Evolutionary conservation across 129 eudicot species (phyloP).

Genomic region (Chrysanthemum lavandulifolium): DNA sequence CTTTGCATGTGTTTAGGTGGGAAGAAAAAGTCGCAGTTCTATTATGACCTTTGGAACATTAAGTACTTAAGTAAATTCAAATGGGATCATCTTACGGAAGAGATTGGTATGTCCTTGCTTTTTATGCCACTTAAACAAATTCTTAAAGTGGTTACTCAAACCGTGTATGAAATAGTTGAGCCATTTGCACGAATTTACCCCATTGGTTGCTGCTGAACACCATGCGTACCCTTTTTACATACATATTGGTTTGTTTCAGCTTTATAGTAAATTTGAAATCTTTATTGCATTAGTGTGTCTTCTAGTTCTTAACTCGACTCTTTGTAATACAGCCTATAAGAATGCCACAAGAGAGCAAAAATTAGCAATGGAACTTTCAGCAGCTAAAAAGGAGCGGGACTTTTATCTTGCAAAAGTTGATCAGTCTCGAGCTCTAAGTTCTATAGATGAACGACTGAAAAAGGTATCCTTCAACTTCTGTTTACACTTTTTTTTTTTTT

Average conservation of each 20-base stretch:
- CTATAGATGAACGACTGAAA: constrained; percentile 78
- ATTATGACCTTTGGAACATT: constrained; percentile 91
- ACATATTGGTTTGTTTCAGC: neutral
- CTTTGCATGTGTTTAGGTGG: constrained; percentile 62
- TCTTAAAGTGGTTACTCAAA: neutral
- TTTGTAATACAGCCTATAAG: constrained; percentile 55
- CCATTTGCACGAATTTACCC: neutral
- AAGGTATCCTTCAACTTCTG: constrained; percentile 47
- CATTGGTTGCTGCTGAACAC: neutral
- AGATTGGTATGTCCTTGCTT: constrained; percentile 50
- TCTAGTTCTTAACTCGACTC: neutral
- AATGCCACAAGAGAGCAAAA: constrained; percentile 84
- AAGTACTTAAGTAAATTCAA: constrained; percentile 94
- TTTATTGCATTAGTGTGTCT: neutral
- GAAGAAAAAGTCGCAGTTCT: constrained; percentile 78
- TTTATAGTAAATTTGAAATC: neutral
- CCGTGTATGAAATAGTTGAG: neutral
- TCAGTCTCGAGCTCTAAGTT: constrained; percentile 62
- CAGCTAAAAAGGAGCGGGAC: constrained; percentile 85
- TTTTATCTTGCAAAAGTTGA: constrained; percentile 83
- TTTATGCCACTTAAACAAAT: neutral
- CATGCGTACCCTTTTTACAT: neutral
- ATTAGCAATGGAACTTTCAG: constrained; percentile 75
- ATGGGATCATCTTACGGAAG: constrained; percentile 97
- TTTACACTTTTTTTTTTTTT: no score